Conservation (phyloP, 805 yeast genomes). For the Lachancea nothofagi region DNA sequence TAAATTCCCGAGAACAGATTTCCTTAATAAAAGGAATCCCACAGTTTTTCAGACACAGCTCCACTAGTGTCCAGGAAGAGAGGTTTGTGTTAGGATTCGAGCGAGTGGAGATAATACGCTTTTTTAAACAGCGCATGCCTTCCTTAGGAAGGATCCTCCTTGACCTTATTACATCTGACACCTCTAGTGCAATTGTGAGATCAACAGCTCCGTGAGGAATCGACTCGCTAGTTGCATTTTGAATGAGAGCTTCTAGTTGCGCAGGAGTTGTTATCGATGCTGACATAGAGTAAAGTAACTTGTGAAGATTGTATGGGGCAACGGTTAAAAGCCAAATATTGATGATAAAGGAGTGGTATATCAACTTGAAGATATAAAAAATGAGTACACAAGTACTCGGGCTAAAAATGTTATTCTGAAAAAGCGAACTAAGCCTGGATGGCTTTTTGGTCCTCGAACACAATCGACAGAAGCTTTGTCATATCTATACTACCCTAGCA, state of each 20-base stretch:
- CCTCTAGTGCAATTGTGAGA: constrained; percentile 66
- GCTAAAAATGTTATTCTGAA: too few species aligned
- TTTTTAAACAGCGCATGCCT: constrained; percentile 80
- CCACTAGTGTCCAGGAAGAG: constrained; percentile 70
- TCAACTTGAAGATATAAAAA: too few species aligned
- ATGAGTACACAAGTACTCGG: too few species aligned
- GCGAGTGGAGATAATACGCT: constrained; percentile 53
- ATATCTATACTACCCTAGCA: too few species aligned
- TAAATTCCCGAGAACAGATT: constrained; percentile 75
- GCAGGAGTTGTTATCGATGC: constrained; percentile 10
- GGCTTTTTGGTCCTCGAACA: too few species aligned
- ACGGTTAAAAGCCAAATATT: not conserved
- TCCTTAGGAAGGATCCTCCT: constrained; percentile 73
- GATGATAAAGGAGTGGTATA: constrained; percentile 1
- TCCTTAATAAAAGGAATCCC: constrained; percentile 81
- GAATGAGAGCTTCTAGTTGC: constrained; percentile 56
- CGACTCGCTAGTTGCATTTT: constrained; percentile 79
- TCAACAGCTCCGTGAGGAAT: constrained; percentile 90
- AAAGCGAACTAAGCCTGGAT: too few species aligned
- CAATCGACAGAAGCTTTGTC: too few species aligned
- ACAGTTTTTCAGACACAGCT: constrained; percentile 87
- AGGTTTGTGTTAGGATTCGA: constrained; percentile 74
- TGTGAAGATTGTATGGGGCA: too few species aligned
- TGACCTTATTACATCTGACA: constrained; percentile 80
- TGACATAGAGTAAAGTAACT: constrained; percentile 3